Conservation (phyloP, 2,329 filamentous ascomycete genomes). For the Ophiocordyceps camponoti-floridani region DNA sequence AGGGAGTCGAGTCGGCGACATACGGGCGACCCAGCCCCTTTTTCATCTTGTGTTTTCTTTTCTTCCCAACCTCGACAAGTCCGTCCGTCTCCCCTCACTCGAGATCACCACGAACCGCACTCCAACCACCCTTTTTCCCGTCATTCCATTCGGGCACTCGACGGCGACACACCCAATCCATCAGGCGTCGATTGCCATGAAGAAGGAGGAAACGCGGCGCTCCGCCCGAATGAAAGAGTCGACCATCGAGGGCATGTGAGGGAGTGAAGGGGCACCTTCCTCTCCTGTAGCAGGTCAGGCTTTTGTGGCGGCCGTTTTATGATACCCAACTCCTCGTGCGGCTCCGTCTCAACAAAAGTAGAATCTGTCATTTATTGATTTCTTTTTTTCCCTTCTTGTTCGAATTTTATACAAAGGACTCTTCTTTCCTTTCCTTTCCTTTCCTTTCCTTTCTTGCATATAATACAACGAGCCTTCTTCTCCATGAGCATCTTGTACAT, state of each 20-base stretch:
- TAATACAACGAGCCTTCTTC: no score
- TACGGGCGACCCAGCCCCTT: not conserved
- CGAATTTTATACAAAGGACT: not conserved
- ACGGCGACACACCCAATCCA: no score
- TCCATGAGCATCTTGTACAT: no score
- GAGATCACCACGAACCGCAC: no score
- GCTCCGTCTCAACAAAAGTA: not conserved
- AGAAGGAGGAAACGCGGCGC: not conserved
- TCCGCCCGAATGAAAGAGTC: not conserved
- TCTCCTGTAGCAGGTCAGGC: slow-evolving; percentile 4
- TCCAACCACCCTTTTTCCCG: no score
- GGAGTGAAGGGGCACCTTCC: not conserved
- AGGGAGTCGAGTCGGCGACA: no score
- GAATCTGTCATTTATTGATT: not conserved
- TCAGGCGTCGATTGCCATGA: not conserved
- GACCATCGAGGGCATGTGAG: not conserved
- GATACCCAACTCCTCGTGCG: slow-evolving; percentile 12
- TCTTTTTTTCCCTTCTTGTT: not conserved
- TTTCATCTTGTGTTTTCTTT: not conserved
- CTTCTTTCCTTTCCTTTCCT: not conserved
- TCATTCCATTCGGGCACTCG: no score
- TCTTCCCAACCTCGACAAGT: no score
- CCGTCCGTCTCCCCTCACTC: no score
- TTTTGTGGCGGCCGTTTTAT: slow-evolving; percentile 9
- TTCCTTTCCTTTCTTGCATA: no score